These are phyloP conservation scores for Kokia cookei DNA, from an alignment of 441 rosid genomes.

Conservation along the genomic window DNA sequence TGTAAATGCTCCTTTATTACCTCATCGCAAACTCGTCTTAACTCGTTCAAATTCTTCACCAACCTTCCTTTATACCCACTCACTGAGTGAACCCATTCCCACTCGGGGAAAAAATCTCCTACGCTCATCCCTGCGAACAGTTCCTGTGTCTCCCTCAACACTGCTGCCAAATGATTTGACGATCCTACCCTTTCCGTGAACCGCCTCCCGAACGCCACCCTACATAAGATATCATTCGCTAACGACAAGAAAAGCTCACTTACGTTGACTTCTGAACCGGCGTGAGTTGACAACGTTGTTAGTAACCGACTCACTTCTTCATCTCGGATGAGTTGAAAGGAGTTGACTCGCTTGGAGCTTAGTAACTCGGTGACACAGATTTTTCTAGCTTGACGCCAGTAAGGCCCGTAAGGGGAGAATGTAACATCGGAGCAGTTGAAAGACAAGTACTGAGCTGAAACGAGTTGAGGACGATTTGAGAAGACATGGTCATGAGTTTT, in stretches of 20 bases:
- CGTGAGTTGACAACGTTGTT: background rate
- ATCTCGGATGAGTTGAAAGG: conserved; percentile 16
- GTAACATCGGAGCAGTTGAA: conserved; percentile 35
- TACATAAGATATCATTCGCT: background rate
- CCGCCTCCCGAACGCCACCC: background rate
- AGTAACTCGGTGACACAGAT: conserved; percentile 36
- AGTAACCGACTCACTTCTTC: conserved; percentile 35
- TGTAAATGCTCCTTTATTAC: background rate
- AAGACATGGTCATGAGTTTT: conserved; percentile 29
- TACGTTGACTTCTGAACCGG: conserved; percentile 18
- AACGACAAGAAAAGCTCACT: conserved; percentile 21
- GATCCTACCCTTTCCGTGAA: background rate
- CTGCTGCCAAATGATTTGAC: background rate
- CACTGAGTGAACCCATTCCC: background rate
- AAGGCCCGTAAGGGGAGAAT: conserved; percentile 36
- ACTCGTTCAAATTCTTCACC: background rate
- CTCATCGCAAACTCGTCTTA: background rate
- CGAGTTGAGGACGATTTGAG: conserved; percentile 31
- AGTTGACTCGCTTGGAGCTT: conserved; percentile 25
- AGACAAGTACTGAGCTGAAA: conserved; percentile 29
- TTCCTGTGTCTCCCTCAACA: background rate
- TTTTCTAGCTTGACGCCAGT: conserved; percentile 39
- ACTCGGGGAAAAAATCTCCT: background rate
- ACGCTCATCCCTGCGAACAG: conserved; percentile 4
- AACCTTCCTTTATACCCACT: background rate